These are phyloP conservation scores for Leishmania tarentolae DNA, from an alignment of 208 protist genomes.

Conservation along the genomic window DNA sequence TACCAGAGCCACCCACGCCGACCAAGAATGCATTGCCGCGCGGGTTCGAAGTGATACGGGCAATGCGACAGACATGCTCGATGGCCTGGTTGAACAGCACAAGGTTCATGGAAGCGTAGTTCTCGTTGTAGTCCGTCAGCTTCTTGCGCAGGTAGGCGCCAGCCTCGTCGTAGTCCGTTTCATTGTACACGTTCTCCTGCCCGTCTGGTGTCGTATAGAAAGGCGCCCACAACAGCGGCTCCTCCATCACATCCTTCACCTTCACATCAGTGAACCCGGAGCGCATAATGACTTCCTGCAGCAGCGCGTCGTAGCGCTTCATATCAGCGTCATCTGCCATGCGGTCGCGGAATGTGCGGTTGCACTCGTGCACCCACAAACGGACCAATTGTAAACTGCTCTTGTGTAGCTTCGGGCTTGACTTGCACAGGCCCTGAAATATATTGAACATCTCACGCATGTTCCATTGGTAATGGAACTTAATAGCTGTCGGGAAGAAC, in stretches of 20 bases:
- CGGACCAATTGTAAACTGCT: conserved; percentile 83
- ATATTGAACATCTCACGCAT: conserved; percentile 98
- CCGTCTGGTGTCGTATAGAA: conserved; percentile 89
- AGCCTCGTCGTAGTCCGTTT: conserved; percentile 83
- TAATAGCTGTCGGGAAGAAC: conserved; percentile 98
- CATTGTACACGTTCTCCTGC: conserved; percentile 92
- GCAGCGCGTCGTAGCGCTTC: conserved; percentile 88
- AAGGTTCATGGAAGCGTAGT: conserved; percentile 96
- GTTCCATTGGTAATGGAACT: conserved; percentile 99
- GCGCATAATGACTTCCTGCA: conserved; percentile 84
- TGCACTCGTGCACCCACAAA: conserved; percentile 96
- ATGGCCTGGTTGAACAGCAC: conserved; percentile 98
- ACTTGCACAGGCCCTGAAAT: conserved; percentile 94
- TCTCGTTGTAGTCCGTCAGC: conserved; percentile 97
- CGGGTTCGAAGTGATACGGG: conserved; percentile 95
- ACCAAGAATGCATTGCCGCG: conserved; percentile 96
- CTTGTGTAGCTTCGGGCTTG: conserved; percentile 87
- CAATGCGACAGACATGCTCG: conserved; percentile 97
- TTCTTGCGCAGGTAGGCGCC: conserved; percentile 88
- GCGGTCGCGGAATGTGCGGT: conserved; percentile 97
- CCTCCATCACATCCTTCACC: conserved; percentile 82
- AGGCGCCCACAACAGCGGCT: conserved; percentile 95
- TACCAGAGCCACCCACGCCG: conserved; percentile 94
- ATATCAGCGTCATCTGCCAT: conserved; percentile 92
- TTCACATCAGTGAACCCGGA: conserved; percentile 87